Percentiles rank a stretch among this genome's conserved stretches.
phyloP scores from a whole-genome alignment of 2,329 filamentous ascomycete genomes.

The Tolypocladium amazonense region DNA sequence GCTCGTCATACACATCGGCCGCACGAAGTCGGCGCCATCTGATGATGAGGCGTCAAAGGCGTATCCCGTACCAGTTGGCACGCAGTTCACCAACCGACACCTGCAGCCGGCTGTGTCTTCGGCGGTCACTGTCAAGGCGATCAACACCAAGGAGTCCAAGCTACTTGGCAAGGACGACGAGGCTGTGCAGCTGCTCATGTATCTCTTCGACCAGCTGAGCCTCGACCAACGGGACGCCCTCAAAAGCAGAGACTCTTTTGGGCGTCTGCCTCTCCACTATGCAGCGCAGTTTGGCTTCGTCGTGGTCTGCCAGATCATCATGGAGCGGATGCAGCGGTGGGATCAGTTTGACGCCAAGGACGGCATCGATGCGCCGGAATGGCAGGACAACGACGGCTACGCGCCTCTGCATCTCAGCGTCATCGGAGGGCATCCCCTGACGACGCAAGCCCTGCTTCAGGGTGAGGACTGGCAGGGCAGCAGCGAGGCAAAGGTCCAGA shows the following conservation, averaged over 20 bases:
- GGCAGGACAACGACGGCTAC: slow-evolving; percentile 89
- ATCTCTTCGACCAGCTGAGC: slow-evolving; percentile 56
- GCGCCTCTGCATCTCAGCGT: slow-evolving; percentile 88
- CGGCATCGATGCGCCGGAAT: slow-evolving; percentile 76
- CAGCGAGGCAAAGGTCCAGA: slow-evolving; percentile 49
- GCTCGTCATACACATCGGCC: slow-evolving; percentile 82
- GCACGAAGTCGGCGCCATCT: slow-evolving; percentile 44
- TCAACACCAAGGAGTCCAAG: slow-evolving; percentile 56
- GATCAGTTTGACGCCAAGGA: slow-evolving; percentile 72
- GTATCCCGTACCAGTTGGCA: slow-evolving; percentile 35
- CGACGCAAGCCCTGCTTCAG: slow-evolving; percentile 69
- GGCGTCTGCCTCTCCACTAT: slow-evolving; percentile 81
- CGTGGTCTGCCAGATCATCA: slow-evolving; percentile 77
- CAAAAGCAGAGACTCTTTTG: slow-evolving; percentile 62
- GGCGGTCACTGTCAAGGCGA: slow-evolving; percentile 44
- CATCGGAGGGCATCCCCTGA: slow-evolving; percentile 79
- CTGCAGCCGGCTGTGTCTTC: slow-evolving; percentile 70
- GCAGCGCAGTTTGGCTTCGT: slow-evolving; percentile 92
- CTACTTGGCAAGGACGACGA: slow-evolving; percentile 61
- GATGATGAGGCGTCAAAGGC: slow-evolving; percentile 44
- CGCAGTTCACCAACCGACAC: slow-evolving; percentile 56
- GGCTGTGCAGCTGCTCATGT: slow-evolving; percentile 56
- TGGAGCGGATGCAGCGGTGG: slow-evolving; percentile 85
- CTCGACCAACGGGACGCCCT: slow-evolving; percentile 59
- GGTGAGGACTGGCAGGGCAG: slow-evolving; percentile 67